Evolutionary conservation across 2,329 filamentous ascomycete genomes (phyloP).

Genomic region (Calcarisporium arbuscula): DNA sequence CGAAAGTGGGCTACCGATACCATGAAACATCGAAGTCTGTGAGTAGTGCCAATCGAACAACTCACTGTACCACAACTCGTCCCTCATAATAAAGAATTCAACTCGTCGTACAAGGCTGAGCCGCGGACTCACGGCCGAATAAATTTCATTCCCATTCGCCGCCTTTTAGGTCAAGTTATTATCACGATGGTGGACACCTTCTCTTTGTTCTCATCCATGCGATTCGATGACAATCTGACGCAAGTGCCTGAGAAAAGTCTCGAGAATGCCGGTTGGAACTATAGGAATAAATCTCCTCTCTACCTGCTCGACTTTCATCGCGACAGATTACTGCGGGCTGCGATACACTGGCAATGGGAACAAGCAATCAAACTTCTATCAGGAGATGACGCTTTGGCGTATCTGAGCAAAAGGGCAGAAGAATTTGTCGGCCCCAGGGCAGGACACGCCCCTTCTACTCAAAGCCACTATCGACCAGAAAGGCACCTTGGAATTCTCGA

Average conservation of each 20-base stretch:
- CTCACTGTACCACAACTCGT: no score
- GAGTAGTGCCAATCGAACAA: no score
- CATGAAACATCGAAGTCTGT: constrained; percentile 6
- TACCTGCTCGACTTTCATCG: constrained; percentile 78
- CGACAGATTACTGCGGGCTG: constrained; percentile 66
- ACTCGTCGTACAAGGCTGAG: background rate
- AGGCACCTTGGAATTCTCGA: constrained; percentile 40
- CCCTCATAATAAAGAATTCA: no score
- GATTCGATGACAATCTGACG: constrained; percentile 59
- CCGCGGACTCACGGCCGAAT: background rate
- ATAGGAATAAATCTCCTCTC: constrained; percentile 50
- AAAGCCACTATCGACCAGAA: constrained; percentile 47
- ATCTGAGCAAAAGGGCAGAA: constrained; percentile 26
- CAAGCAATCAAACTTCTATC: constrained; percentile 36
- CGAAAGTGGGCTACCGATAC: no score
- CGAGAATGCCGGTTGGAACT: constrained; percentile 45
- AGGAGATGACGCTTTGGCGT: constrained; percentile 38
- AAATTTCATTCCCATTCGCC: background rate
- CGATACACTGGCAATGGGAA: constrained; percentile 49
- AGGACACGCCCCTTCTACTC: constrained; percentile 39
- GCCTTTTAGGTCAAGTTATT: background rate
- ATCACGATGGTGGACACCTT: constrained; percentile 39
- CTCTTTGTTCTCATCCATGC: constrained; percentile 62
- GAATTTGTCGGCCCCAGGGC: constrained; percentile 27
- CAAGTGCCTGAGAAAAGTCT: constrained; percentile 31